phyloP scores from a whole-genome alignment of 2,329 filamentous ascomycete genomes.

The Penicillium sp. region DNA sequence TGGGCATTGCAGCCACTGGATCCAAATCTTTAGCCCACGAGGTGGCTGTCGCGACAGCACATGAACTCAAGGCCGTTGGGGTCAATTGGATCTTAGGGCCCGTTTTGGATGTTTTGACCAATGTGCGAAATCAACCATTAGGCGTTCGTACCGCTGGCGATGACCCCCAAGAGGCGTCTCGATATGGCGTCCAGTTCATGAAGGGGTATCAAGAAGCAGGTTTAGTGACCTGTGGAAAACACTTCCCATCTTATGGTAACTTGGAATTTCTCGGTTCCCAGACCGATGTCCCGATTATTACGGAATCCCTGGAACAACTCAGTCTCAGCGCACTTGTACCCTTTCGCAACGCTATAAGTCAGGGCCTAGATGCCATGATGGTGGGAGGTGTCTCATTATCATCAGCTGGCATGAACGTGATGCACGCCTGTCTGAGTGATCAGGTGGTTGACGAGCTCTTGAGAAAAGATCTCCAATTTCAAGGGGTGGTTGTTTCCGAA shows the following conservation, averaged over 20 bases:
- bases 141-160: conserved; percentile 88
- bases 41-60: conserved; percentile 87
- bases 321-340: conserved; percentile 89
- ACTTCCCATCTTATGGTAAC: conserved; percentile 95
- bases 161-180: conserved; percentile 90
- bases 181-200: conserved; percentile 86
- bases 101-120: conserved; percentile 88
- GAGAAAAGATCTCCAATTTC: conserved; percentile 82
- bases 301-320: conserved; percentile 86
- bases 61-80: conserved; percentile 86
- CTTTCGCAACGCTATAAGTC: conserved; percentile 83
- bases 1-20: conserved; percentile 92
- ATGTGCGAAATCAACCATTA: conserved; percentile 84
- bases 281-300: conserved; percentile 90
- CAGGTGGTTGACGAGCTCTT: conserved; percentile 89
- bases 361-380: conserved; percentile 91
- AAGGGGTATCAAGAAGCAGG: conserved; percentile 91
- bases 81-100: conserved; percentile 96
- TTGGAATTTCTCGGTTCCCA: conserved; percentile 89
- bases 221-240: conserved; percentile 85
- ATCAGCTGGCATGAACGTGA: conserved; percentile 87
- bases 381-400: conserved; percentile 92
- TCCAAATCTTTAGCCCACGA: conserved; percentile 82
- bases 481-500: conserved; percentile 90
- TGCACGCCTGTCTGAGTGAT: conserved; percentile 89